Evolutionary conservation across 345 rosid genomes (phyloP).

Genomic region (Syzygium jambos): DNA sequence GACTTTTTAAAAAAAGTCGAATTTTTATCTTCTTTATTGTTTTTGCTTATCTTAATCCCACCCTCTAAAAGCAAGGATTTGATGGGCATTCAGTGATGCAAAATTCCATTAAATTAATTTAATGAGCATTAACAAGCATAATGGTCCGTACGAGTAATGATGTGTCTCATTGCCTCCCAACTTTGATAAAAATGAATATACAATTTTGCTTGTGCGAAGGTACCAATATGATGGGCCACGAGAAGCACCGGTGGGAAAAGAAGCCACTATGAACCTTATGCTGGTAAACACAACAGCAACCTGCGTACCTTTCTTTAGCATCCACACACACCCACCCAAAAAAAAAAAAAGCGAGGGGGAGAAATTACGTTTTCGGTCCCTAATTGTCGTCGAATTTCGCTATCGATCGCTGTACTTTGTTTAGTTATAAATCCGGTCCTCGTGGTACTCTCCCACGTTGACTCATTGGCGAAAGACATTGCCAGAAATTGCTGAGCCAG

Average conservation of each 20-base stretch:
- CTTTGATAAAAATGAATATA: neutral
- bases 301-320: neutral
- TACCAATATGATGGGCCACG: neutral
- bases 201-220: neutral
- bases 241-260: neutral
- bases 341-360: neutral
- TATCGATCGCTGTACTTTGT: neutral
- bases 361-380: neutral
- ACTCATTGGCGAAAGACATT: fast-evolving
- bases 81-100: neutral
- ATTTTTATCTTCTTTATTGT: neutral
- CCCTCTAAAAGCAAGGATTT: neutral
- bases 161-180: neutral
- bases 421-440: neutral
- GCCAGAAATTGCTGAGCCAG: neutral
- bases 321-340: neutral
- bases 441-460: neutral
- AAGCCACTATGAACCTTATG: neutral
- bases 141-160: neutral
- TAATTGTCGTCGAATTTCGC: neutral
- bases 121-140: neutral
- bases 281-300: neutral
- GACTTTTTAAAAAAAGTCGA: neutral
- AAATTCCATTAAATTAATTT: neutral
- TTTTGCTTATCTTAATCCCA: neutral